Percentiles rank a stretch among this genome's conserved stretches.
These are phyloP conservation scores for Mucor velutinosus DNA, from an alignment of 371 early-diverging fungal species.

Conservation along the genomic window DNA sequence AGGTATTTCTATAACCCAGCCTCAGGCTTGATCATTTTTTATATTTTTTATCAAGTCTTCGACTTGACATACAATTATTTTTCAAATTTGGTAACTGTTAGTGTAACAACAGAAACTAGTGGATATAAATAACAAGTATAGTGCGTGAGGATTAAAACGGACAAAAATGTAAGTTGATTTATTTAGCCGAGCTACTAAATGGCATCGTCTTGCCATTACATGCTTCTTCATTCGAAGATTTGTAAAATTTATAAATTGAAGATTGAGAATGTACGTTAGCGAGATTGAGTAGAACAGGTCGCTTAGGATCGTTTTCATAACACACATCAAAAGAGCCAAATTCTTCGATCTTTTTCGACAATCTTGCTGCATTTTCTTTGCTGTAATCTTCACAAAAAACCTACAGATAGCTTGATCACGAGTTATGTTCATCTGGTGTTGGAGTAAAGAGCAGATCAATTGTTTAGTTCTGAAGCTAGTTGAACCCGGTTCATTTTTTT, in stretches of 20 bases:
- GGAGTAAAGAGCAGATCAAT: too few species aligned
- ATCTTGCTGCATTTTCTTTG: slow-evolving; percentile 18
- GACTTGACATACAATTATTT: too few species aligned
- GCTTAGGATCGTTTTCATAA: slow-evolving; percentile 22
- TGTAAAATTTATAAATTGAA: slow-evolving; percentile 16
- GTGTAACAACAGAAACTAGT: too few species aligned
- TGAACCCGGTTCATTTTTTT: too few species aligned
- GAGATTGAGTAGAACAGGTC: slow-evolving; percentile 15
- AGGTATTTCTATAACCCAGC: too few species aligned
- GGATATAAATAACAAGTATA: background rate
- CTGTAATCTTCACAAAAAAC: slow-evolving; percentile 17
- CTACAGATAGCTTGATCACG: slow-evolving; percentile 23
- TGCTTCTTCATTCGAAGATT: slow-evolving; percentile 16
- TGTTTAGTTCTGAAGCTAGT: too few species aligned
- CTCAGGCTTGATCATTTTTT: too few species aligned
- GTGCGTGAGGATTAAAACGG: background rate
- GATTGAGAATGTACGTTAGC: slow-evolving; percentile 12
- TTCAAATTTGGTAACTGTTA: too few species aligned
- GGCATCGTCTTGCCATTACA: slow-evolving; percentile 15
- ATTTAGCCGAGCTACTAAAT: slow-evolving; percentile 13
- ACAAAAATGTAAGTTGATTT: slow-evolving; percentile 13
- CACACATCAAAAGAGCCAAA: slow-evolving; percentile 18
- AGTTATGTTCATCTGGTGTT: too few species aligned
- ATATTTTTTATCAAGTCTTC: too few species aligned
- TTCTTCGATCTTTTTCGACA: slow-evolving; percentile 13